Conservation (phyloP, 2,329 filamentous ascomycete species). For the Colletotrichum sp. region DNA sequence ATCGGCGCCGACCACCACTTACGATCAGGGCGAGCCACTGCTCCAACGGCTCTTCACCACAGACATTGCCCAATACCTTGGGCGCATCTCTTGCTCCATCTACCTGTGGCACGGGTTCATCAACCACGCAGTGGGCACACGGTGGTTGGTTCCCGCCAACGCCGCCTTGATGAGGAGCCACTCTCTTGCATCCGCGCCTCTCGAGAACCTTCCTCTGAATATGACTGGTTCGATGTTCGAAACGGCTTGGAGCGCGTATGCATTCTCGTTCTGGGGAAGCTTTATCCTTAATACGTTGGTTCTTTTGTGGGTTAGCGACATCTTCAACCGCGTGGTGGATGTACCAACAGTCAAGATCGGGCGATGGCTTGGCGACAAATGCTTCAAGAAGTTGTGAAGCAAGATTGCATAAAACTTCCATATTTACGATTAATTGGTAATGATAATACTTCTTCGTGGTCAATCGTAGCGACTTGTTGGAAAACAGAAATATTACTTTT, state of each 20-base stretch:
- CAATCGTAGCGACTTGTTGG: not conserved
- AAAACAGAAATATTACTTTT: not conserved
- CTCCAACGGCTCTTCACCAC: conserved; percentile 56
- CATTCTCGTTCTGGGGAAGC: not conserved
- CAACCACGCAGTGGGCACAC: conserved; percentile 49
- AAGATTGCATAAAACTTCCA: not conserved
- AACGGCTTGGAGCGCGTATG: not conserved
- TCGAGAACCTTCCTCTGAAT: not conserved
- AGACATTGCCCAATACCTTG: conserved; percentile 59
- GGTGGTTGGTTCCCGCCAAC: conserved; percentile 23
- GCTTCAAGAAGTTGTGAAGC: not conserved
- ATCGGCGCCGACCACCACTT: conserved; percentile 55
- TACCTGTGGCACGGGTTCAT: conserved; percentile 66
- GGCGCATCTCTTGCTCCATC: conserved; percentile 63
- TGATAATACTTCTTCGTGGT: not conserved
- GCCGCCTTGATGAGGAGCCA: not conserved
- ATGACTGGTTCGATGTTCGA: not conserved
- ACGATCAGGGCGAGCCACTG: conserved; percentile 47
- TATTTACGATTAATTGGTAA: not conserved
- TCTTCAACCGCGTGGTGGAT: not conserved
- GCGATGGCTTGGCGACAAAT: not conserved
- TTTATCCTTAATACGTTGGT: not conserved
- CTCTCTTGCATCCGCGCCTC: not conserved
- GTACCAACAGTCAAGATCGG: not conserved
- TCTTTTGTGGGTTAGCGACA: not conserved